These are phyloP conservation scores for Bremia lactucae DNA, from an alignment of 352 stramenopile genomes.

Conservation along the genomic window DNA sequence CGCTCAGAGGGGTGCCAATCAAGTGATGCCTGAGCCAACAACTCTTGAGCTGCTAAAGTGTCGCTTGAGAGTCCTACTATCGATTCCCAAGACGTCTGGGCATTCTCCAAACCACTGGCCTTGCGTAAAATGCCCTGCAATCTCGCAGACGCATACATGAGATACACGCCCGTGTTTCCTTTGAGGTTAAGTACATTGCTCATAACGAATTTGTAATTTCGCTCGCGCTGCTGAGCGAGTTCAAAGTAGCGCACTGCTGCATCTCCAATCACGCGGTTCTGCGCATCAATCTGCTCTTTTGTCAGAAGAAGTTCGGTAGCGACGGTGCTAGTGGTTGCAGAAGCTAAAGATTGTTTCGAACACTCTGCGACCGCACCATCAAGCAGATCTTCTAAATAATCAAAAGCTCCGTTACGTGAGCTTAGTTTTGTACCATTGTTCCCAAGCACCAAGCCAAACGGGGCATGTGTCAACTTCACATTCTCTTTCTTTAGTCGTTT, in stretches of 20 bases:
- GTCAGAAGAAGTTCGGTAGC: constrained; percentile 16
- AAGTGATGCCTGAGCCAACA: constrained; percentile 29
- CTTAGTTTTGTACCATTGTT: constrained; percentile 72
- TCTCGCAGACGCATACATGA: constrained; percentile 70
- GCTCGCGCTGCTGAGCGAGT: constrained; percentile 67
- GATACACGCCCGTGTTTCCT: constrained; percentile 77
- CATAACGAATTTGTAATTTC: constrained; percentile 83
- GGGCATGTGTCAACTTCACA: constrained; percentile 53
- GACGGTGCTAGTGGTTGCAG: constrained; percentile 18
- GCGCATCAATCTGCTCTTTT: constrained; percentile 12
- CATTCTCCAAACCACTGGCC: constrained; percentile 18
- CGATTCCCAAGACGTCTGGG: constrained; percentile 7
- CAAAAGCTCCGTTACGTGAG: constrained; percentile 69
- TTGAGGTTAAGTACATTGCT: constrained; percentile 73
- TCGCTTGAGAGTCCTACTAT: constrained; percentile 23
- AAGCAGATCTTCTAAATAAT: constrained; percentile 68
- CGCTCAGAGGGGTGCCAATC: constrained; percentile 65
- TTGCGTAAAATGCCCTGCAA: constrained; percentile 69
- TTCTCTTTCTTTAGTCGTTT: constrained; percentile 16
- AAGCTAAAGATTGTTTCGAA: constrained; percentile 41
- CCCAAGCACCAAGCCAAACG: constrained; percentile 74
- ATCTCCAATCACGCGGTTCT: constrained; percentile 57
- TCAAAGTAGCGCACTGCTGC: constrained; percentile 79
- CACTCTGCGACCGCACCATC: constrained; percentile 55
- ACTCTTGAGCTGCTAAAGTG: constrained; percentile 15